A percentile compares a stretch with the other conserved stretches of the same genome.
phyloP scores from a whole-genome alignment of 371 early-diverging fungal genomes.

The Entomophthora muscae region DNA sequence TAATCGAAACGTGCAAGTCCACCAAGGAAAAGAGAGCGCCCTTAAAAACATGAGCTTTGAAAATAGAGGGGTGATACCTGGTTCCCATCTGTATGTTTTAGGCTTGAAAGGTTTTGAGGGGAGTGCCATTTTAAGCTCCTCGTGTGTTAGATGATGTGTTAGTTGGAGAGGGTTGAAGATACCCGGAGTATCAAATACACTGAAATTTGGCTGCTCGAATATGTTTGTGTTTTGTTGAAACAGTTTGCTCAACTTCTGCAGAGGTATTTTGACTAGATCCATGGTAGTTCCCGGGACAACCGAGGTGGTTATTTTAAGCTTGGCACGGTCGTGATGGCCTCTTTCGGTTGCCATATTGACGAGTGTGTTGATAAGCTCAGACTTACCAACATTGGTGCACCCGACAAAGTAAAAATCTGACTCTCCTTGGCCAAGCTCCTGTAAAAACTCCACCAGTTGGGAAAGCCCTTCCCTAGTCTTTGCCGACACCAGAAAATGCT shows the following conservation, averaged over 20 bases:
- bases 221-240: slow-evolving; percentile 12
- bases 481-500: slow-evolving; percentile 37
- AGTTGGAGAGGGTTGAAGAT: slow-evolving; percentile 34
- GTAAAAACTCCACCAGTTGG: slow-evolving; percentile 25
- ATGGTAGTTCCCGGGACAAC: slow-evolving; percentile 49
- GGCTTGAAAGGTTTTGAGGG: slow-evolving; percentile 27
- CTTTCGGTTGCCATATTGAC: slow-evolving; percentile 22
- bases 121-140: slow-evolving; percentile 28
- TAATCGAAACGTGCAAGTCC: slow-evolving; percentile 46
- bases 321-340: slow-evolving; percentile 12
- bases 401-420: slow-evolving; percentile 53
- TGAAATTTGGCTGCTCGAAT: slow-evolving; percentile 15
- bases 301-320: slow-evolving; percentile 32
- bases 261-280: slow-evolving; percentile 36
- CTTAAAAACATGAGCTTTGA: no score
- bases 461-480: slow-evolving; percentile 35
- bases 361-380: slow-evolving; percentile 40
- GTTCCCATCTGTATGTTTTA: slow-evolving; percentile 28
- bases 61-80: slow-evolving; percentile 14
- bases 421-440: slow-evolving; percentile 21
- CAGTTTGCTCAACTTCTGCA: slow-evolving; percentile 26
- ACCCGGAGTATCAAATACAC: slow-evolving; percentile 52
- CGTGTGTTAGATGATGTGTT: slow-evolving; percentile 21
- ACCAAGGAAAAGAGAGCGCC: slow-evolving; percentile 32
- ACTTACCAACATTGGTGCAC: slow-evolving; percentile 53